Conservation (phyloP, 2,329 filamentous ascomycete genomes). For the Apiospora saccharicola region DNA sequence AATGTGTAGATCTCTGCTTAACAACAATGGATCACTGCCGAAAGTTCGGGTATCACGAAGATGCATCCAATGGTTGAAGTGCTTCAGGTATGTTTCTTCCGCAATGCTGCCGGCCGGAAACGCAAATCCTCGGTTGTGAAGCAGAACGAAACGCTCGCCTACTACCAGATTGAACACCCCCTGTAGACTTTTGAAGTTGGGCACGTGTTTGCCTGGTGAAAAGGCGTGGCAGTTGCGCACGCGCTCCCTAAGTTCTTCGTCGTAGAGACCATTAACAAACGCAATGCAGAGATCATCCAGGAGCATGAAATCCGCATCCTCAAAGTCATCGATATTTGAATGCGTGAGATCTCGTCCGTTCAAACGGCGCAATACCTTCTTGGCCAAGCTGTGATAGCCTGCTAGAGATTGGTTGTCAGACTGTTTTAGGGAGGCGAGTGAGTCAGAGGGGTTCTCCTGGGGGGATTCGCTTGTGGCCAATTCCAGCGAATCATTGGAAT, state of each 20-base stretch:
- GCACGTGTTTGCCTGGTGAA: conserved; percentile 41
- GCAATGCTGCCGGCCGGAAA: neutral
- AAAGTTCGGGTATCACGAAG: conserved; percentile 50
- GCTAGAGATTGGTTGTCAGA: conserved; percentile 48
- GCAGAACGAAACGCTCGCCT: conserved; percentile 57
- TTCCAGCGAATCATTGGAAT: neutral
- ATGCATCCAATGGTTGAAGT: conserved; percentile 50
- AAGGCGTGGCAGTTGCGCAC: conserved; percentile 58
- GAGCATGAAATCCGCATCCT: conserved; percentile 52
- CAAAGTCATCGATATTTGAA: conserved; percentile 54
- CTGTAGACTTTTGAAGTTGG: conserved; percentile 56
- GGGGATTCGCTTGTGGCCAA: conserved; percentile 36
- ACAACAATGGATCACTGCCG: conserved; percentile 55
- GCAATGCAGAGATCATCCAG: conserved; percentile 60
- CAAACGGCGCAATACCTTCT: conserved; percentile 56
- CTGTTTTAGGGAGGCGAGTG: conserved; percentile 49
- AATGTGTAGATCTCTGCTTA: conserved; percentile 61
- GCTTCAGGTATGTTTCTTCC: conserved; percentile 12
- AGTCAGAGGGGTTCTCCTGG: conserved; percentile 15
- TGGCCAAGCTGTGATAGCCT: conserved; percentile 57
- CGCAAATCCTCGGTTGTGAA: conserved; percentile 7
- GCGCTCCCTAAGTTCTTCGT: conserved; percentile 53
- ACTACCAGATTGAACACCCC: conserved; percentile 63
- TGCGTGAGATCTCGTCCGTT: conserved; percentile 59
- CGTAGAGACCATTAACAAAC: conserved; percentile 62